Base-by-base conservation (phyloP, 768 basidiomycete genomes). In the Psilocybe sp. region DNA sequence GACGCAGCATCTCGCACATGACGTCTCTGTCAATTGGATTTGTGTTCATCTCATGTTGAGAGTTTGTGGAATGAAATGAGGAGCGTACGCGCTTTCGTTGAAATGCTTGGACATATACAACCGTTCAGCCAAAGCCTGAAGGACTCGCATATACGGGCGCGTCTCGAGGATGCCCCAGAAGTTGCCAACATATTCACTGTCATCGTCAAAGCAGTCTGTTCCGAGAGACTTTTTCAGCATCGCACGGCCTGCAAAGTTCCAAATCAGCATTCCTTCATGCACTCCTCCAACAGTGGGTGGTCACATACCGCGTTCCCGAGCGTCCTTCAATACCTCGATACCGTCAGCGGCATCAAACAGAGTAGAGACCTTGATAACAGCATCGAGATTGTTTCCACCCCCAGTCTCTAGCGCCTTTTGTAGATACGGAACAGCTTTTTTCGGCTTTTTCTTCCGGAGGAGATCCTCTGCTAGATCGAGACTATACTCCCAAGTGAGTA, bases 121-220 rank as follows among this genome's bases (percentile, higher is more conserved):
- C 23, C 23, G 23, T 28, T 28, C 23, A 28, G 4, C 69, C 6
- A 70, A 63, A 1, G 71, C 69, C 48, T 70, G 68, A 10, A 75
- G 59, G 10, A 75, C 61, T 11, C 74, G 71, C 70, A 77, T 75
- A 52, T 77, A 76, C 8, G 73, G 76, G 0, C 75, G 61, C 7
- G 75, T 74, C 49, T 69, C 65, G 10, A 70, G 42, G 4, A 74
- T 57, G 11, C 50, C 52, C 68, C 68, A 71, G 55, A 73, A 78
- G 5, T 57, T 55, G 10, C 71, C 72, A 5, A 70, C 69, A 19
- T 60, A 45, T 7, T 60, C 53, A 5, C 68, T 57, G n/a, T 57
- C 57, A 45, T 72, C 71, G n/a, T 71, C 64, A 50, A 78, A 76
- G 47, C 63, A 69, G 11, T 65, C 54, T 1, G 60, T 43, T 2